A percentile compares a stretch with the other conserved stretches of the same genome.
phyloP scores from a whole-genome alignment of 345 rosid genomes.

The Odontarrhena argentea region DNA sequence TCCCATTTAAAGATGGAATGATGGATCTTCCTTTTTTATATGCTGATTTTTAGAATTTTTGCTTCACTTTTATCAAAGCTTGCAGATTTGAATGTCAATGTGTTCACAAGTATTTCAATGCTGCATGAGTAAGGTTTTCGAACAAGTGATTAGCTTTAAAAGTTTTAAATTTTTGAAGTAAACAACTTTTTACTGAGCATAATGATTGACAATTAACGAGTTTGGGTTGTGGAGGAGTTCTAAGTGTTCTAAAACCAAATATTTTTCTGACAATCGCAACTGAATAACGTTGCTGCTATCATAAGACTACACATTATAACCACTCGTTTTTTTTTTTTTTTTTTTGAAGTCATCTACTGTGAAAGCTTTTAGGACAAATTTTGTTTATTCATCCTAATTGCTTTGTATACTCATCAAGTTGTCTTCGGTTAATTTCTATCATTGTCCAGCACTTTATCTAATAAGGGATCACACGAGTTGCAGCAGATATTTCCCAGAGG shows the following conservation, averaged over 20 bases:
- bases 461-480: conserved; percentile 52
- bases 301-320: not conserved
- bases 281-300: not conserved
- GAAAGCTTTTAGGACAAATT: conserved; percentile 1
- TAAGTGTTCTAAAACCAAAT: not conserved
- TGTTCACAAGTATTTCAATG: not conserved
- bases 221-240: not conserved
- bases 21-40: conserved; percentile 9
- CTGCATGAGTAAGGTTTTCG: not conserved
- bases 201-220: conserved; percentile 1
- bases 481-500: conserved; percentile 64
- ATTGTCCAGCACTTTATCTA: conserved; percentile 53
- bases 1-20: conserved; percentile 12
- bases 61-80: conserved; percentile 9
- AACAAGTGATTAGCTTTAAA: conserved; percentile 11
- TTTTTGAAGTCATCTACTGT: conserved; percentile 4
- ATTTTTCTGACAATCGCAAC: not conserved
- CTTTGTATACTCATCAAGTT: conserved; percentile 20
- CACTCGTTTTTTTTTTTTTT: conserved; percentile 1
- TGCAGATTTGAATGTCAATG: conserved; percentile 11
- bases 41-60: not conserved
- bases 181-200: not conserved
- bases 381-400: conserved; percentile 18
- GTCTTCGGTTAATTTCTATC: conserved; percentile 10
- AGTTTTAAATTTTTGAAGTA: conserved; percentile 21